Base-by-base conservation (phyloP, 192 early-diverging fungal genomes). In the Coemansia sp. region DNA sequence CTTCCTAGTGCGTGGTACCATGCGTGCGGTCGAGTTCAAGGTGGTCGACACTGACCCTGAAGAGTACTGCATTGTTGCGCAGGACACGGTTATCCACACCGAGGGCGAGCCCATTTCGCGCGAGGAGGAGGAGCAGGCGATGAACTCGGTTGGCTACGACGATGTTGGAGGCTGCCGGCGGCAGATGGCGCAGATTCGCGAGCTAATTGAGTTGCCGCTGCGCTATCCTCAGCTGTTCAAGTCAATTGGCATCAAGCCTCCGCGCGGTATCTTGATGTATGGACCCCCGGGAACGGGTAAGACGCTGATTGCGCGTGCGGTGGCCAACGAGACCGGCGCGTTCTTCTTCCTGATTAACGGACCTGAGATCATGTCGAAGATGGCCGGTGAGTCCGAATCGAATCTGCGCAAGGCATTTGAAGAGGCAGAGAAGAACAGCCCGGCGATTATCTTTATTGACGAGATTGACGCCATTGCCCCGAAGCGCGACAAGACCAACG, bases 331-430 rank as follows among this genome's bases (percentile, higher is more conserved):
- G 78, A 98, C 96, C 29, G 97, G 97, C 25, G 97, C 96, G 14
- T 98, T 98, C 90, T 96, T 99, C 87, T 98, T 99, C 84, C 77
- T 96, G 53, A 98, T 99, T 83, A 98, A 98, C 72, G 97, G 96
- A 39, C 97, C 97, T 55, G 96, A 98, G 74, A 98, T 99, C 73
- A 98, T 99, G 96, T 96, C 93, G 68, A 98, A 98, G 84, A 99
- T 99, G 97, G 95, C 97, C 38, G 97, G 97, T 70, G 97, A 99
- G 77, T 93, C 91, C 63, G 97, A 99, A 84, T 90, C 87, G 56
- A 99, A 99, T 73, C 70, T 99, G 69, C 89, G 97, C 60, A 98
- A 99, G 83, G 95, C 94, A 8, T 99, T 99, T 63, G 96, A 98
- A 68, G 97, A 99, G 75, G 97, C 97, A 17, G 94, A 96, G 79